Base-by-base conservation (phyloP, 192 early-diverging fungal genomes). In the Phycomyces nitens region DNA sequence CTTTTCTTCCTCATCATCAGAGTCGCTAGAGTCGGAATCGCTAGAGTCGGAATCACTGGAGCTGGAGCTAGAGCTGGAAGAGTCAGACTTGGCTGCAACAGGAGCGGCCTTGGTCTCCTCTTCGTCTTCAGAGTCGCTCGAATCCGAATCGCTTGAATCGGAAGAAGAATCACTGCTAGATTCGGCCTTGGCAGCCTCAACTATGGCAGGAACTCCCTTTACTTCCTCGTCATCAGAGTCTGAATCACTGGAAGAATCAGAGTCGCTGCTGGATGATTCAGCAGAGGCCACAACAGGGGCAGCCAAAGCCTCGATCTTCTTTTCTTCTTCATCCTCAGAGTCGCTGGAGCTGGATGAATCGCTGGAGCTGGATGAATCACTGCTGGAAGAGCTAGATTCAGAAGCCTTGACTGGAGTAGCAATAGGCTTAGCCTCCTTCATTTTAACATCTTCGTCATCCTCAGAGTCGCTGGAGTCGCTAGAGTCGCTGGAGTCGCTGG, bases 111-210 rank as follows among this genome's bases (percentile, higher is more conserved):
- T 56, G 15, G 41, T 49, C 11, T 64, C 26, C 15, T 65, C 57
- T 29, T 72, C 69, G 38, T 58, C 58, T 34, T 70, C 68, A 42
- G 78, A 74, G 22, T 72, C 74, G 43, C 70, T 72, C 57, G 68
- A 75, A 29, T 73, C 74, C 1, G 79, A 75, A 40, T 53, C 56
- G 10, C 29, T 34, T 34, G 61, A 69, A 16, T 47, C 53, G 27
- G 75, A 76, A n/a, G 66, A 72, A 14, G 77, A 76, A 18, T 69
- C 65, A 20, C 65, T 64, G 26, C 70, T 70, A n/a, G 70, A 74
- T 10, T 65, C 55, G 11, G 64, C 66, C 16, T 50, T 59, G 22
- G 34, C 47, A 26, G 68, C 56, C 11, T 42, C 41, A 12, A 22
- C 34, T 9, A 58, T 63, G 7, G 67, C 63, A 5, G 66, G 56